Evolutionary conservation across 2,329 filamentous ascomycete species (phyloP), one percentile per base, ranked within the genome.

Genomic region (Sporothrix sp.): DNA sequence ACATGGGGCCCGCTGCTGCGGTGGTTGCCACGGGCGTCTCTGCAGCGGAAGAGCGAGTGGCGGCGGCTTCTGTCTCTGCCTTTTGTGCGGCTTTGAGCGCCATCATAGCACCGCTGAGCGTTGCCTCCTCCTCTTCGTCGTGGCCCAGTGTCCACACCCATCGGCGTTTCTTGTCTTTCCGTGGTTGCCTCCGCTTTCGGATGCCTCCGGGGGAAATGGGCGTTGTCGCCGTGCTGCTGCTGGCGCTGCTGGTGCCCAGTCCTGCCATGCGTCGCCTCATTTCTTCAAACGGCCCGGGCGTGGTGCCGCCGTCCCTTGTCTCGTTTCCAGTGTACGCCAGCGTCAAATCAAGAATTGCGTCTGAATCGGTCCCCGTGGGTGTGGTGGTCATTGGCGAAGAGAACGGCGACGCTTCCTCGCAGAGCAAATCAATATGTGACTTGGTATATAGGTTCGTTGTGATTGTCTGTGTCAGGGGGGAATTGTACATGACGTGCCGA

Each of bases 121-220:
- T 65, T 50, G 69, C 66, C 43, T 71, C 67, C 13, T 69, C 66
- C 7, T 71, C 65, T 2, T 70, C 71, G 1, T 76, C 75, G 52
- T 73, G 71, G 3, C 74, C 76, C 39, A 84, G 81, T 1, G 80
- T 83, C 80, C 80, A 83, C 32, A 80, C 75, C 80, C 79, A 83
- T 38, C 74, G 74, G 11, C 79, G 68, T 63, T 76, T 81, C 71
- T 79, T 82, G 57, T 82, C 79, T 60, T 68, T 81, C 56, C 79
- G 76, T 61, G 69, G 70, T 28, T 66, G 65, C 61, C 72, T 78
- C 9, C 72, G 68, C 61, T 79, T 81, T n/a, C 72, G 70, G 43
- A 76, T 66, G 2, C 72, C 72, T 1, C 65, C 67, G 5, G 53
- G 42, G 21, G 53, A 48, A 9, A 48, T 36, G 23, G 52, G 50